A percentile compares a stretch with the other conserved stretches of the same genome.
Conservation (phyloP, 2,329 filamentous ascomycete species). For the Fusarium sp. region DNA sequence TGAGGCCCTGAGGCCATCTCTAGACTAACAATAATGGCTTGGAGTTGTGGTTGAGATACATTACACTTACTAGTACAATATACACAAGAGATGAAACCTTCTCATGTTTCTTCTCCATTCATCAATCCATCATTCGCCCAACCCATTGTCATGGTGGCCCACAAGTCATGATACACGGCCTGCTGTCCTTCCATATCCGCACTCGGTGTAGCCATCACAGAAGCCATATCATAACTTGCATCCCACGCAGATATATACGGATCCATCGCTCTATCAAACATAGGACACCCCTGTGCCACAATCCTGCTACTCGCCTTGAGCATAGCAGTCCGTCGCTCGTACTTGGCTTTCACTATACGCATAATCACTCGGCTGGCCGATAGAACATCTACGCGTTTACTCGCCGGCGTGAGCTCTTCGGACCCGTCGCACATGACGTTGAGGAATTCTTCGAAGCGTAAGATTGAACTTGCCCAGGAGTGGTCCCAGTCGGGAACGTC, state of each 20-base stretch:
- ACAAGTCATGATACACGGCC: constrained; percentile 59
- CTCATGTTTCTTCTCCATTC: constrained; percentile 5
- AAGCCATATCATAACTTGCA: constrained; percentile 49
- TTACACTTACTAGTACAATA: not conserved
- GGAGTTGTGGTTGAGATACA: not conserved
- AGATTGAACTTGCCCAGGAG: constrained; percentile 54
- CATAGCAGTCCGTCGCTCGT: constrained; percentile 56
- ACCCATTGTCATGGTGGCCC: constrained; percentile 63
- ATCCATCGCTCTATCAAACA: constrained; percentile 66
- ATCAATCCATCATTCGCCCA: constrained; percentile 53
- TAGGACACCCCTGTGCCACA: constrained; percentile 58
- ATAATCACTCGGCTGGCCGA: constrained; percentile 63
- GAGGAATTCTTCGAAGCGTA: constrained; percentile 59
- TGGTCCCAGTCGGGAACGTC: constrained; percentile 55
- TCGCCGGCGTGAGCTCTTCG: constrained; percentile 41
- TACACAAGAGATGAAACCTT: not conserved
- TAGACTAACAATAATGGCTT: not conserved
- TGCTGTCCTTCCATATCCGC: constrained; percentile 34
- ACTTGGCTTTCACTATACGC: constrained; percentile 61
- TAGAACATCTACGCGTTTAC: constrained; percentile 57
- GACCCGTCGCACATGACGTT: constrained; percentile 51
- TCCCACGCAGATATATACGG: constrained; percentile 62
- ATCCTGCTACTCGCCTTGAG: constrained; percentile 30
- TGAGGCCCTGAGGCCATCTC: not conserved
- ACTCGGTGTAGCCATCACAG: constrained; percentile 15